Evolutionary conservation across 2,329 filamentous ascomycete species (phyloP), one percentile per base, ranked within the genome.

Genomic region (Huntiella omanensis): DNA sequence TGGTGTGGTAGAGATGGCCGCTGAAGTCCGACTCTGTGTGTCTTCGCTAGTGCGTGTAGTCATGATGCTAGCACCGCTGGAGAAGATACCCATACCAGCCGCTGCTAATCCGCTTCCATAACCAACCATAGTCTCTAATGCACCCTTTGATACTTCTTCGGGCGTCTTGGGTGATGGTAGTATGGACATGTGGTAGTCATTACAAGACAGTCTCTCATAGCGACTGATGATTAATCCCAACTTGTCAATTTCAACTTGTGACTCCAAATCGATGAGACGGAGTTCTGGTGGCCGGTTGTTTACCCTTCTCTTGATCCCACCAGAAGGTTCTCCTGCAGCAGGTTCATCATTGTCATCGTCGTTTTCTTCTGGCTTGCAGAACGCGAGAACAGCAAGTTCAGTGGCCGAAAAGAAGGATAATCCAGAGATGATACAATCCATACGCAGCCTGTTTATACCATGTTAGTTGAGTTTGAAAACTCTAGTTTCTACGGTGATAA

Each of bases 361-460:
- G n/a, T 81, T 72, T 6, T 78, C 69, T 40, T 85, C 82, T 34
- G 79, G 75, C 50, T 79, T 79, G 56, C 86, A 78, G 63, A 92
- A 95, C 58, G 87, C 87, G 64, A 98, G 80, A 56, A 96, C 81
- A 55, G 94, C 74, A 61, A 98, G 71, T 54, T 94, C 70, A 58
- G 76, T 91, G 59, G 85, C 84, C 59, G 86, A 94, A 76, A 95
- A 96, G 63, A 98, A 71, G 53, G 88, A 92, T 62, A 98, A 81
- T 56, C 91, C 91, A 59, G 91, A 94, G 67, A 98, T 85, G 60
- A 94, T 86, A 68, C 91, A 96, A 66, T 98, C 91, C 63, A 91
- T 93, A 57, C 86, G 83, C 63, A 96, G 74, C 63, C 81, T 87
- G 8, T 28, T 28, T 10, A 53, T 52, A n/a, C 17, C 58, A 63